Evolutionary conservation across 1,284 basidiomycete genomes (phyloP).

Genomic region (Sanguinoderma infundibulare): DNA sequence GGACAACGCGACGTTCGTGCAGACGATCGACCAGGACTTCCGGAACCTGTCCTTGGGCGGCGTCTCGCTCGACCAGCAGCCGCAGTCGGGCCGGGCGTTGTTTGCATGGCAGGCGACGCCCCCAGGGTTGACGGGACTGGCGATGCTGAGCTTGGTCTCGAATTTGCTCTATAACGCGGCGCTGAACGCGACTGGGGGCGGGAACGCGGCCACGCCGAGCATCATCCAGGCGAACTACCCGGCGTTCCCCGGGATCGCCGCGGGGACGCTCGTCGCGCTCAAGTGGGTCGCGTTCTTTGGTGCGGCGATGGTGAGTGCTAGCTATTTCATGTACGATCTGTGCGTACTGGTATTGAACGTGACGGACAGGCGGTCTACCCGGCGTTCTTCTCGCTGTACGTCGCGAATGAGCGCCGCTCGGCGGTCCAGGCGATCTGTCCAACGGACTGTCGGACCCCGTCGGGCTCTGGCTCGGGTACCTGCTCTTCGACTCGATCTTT

Average conservation of each 20-base stretch:
- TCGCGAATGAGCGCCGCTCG: conserved; percentile 67
- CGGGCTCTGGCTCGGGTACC: conserved; percentile 81
- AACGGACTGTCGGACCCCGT: conserved; percentile 77
- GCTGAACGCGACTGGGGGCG: conserved; percentile 49
- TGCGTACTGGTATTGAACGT: no score
- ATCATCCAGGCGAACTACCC: conserved; percentile 61
- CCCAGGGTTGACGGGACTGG: conserved; percentile 56
- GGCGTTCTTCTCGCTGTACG: conserved; percentile 81
- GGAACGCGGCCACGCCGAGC: conserved; percentile 39
- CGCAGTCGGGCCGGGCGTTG: conserved; percentile 49
- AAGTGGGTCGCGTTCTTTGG: conserved; percentile 75
- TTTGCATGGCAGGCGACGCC: conserved; percentile 68
- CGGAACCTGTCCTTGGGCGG: conserved; percentile 61
- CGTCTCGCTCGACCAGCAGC: conserved; percentile 57
- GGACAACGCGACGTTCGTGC: conserved; percentile 60
- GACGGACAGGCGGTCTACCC: conserved; percentile 74
- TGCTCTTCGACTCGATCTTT: conserved; percentile 74
- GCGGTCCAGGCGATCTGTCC: conserved; percentile 78
- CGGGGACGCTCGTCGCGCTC: conserved; percentile 61
- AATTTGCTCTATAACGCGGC: conserved; percentile 70
- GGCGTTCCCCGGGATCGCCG: conserved; percentile 55
- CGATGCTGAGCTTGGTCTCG: conserved; percentile 67
- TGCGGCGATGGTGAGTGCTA: conserved; percentile 65
- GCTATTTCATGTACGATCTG: no score
- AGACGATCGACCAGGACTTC: conserved; percentile 51